Base-by-base conservation (phyloP, 768 basidiomycete species). In the Lanmaoa rubissima region DNA sequence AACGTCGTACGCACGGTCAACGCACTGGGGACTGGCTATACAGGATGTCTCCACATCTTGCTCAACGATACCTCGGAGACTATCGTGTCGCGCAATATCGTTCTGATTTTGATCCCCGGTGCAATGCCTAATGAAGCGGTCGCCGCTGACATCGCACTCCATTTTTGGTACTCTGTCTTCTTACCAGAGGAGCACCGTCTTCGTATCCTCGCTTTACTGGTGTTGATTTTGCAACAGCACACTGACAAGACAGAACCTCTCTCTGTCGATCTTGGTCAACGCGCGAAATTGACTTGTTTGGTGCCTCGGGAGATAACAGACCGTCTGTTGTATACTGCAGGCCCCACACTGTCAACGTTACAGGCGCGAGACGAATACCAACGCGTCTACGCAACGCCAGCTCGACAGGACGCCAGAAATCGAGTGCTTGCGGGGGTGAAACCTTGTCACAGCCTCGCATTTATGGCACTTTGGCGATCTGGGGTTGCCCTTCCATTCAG, bases 401-500 rank as follows among this genome's bases (percentile, higher is more conserved):
- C 64, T 54, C 69, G 74, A 43, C 62, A 71, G 7, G 79, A 82
- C 61, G 69, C 75, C 52, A 71, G 73, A 49, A 75, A 82, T 54
- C 73, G 75, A 57, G 72, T 40, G 61, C 76, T 46, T 63, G 68
- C 19, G 62, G 64, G 64, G 47, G 58, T 81, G 46, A 69, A 72
- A 44, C 76, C 80, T 8, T 67, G 70, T 3, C 79, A 82, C 55
- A 73, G 77, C 28, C 67, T 76, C 8, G 74, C 78, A 24, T 72
- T 75, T 54, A 61, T 72, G 47, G 60, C 73, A 53, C 79, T 69
- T 62, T 73, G 74, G 54, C 61, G 69, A 42, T 74, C 67, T 61
- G 79, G 81, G 1, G 62, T 79, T 43, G 61, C 81, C 28, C 69
- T 80, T 17, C 81, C 79, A 16, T 79, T 78, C 47, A 77, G 78